Base-by-base conservation (phyloP, 169 alveolate species). In the Amoebophrya sp. region DNA sequence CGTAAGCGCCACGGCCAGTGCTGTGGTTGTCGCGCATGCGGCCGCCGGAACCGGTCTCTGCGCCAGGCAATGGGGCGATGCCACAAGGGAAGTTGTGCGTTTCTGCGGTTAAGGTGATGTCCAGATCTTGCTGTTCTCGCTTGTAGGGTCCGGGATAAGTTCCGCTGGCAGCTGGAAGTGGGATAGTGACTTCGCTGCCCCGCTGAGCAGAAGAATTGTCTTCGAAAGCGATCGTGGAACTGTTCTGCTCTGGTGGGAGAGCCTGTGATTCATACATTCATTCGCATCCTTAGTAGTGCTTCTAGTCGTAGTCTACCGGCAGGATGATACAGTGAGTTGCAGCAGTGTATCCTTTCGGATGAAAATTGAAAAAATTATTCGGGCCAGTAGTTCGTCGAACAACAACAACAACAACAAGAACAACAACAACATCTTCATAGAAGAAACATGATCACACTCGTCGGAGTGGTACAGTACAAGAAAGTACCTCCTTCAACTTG, bases 81-180 rank as follows among this genome's bases (percentile, higher is more conserved):
- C 95, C 95, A 47, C 94, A 92, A 33, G 95, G 95, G 90, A 93
- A 92, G 93, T 93, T 93, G 90, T 93, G 95, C 34, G 95, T 93
- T 65, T 93, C 95, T 38, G 90, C 93, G 10, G 95, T 93, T 41
- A 91, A 53, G 36, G 94, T 92, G 41, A 93, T 77, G 91, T 93
- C 95, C 36, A 39, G 83, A 65, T 93, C 95, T 29, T 41, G 83
- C 36, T 90, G 47, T 41, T 55, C 90, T 92, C 54, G 47, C 38
- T 40, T n/a, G 55, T 47, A 41, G 65, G 6, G 18, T 47, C 65
- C 65, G 18, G 18, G 18, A 18, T 18, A 47, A 47, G 18, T 47
- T 47, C 18, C n/a, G 26, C 6, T 40, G 38, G 65, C 90, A 89
- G 24, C 55, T 41, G 76, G 90, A 40, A 26, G 93, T 40, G 40